Percentiles rank a stretch among this genome's conserved stretches.
Evolutionary conservation across 140 eudicot species (phyloP).

Genomic region (Cichorium intybus): DNA sequence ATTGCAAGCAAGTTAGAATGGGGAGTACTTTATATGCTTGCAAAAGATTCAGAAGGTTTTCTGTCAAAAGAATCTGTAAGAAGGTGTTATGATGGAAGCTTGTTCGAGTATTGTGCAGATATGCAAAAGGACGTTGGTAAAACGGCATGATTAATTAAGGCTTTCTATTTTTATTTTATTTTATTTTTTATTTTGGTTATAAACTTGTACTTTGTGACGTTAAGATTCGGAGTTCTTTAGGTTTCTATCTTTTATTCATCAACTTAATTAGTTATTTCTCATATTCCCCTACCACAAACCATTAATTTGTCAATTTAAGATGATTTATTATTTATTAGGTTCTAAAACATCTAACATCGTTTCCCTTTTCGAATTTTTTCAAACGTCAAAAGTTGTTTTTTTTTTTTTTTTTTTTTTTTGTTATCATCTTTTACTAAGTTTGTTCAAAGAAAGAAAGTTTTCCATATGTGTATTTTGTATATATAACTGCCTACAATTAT

Average conservation of each 20-base stretch:
- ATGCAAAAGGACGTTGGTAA: constrained; percentile 41
- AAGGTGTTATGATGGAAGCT: constrained; percentile 57
- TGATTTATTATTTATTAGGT: neutral
- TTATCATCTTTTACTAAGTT: too few species aligned
- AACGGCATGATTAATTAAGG: constrained; percentile 19
- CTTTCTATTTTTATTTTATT: neutral
- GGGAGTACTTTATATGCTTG: constrained; percentile 52
- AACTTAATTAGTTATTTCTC: constrained; percentile 6
- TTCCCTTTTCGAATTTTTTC: too few species aligned
- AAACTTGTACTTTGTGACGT: constrained; percentile 13
- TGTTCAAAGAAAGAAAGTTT: too few species aligned
- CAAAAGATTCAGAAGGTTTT: constrained; percentile 59
- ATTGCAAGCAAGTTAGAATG: constrained; percentile 51
- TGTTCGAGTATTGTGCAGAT: constrained; percentile 49
- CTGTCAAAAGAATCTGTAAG: constrained; percentile 55
- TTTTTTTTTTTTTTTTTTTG: too few species aligned
- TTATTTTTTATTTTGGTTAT: neutral
- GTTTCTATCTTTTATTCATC: neutral
- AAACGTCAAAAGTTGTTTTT: neutral
- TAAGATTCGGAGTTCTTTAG: neutral
- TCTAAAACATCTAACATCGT: neutral
- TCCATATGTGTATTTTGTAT: too few species aligned
- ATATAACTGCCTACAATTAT: neutral
- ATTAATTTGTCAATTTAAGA: neutral
- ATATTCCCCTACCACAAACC: constrained; percentile 8